Evolutionary conservation across 805 yeast genomes (phyloP).

Genomic region (Hanseniaspora lindneri): DNA sequence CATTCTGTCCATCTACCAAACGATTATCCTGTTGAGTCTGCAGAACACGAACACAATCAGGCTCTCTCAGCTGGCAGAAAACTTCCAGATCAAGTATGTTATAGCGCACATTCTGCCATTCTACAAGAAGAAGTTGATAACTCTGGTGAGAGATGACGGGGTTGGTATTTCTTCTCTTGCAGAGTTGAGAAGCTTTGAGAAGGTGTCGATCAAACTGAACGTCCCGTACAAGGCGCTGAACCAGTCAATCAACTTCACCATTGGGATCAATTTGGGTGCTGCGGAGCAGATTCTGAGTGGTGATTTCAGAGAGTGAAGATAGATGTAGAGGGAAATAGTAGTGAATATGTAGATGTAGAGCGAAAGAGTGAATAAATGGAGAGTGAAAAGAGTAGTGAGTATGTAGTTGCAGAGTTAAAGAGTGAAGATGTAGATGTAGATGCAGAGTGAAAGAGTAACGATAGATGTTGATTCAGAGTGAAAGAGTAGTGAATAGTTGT

Average conservation of each 20-base stretch:
- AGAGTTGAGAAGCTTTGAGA: slow-evolving; percentile 31
- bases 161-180: slow-evolving; percentile 39
- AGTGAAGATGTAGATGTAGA: no score
- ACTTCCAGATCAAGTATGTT: slow-evolving; percentile 55
- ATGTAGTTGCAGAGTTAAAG: no score
- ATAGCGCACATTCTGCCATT: slow-evolving; percentile 71
- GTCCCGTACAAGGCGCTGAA: slow-evolving; percentile 76
- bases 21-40: slow-evolving; percentile 75
- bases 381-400: no score
- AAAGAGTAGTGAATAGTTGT: no score
- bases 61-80: slow-evolving; percentile 46
- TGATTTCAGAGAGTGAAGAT: neutral
- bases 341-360: neutral
- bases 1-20: slow-evolving; percentile 73
- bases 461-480: no score
- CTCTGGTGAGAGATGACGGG: slow-evolving; percentile 43
- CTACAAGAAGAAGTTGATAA: slow-evolving; percentile 61
- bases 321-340: neutral
- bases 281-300: slow-evolving; percentile 17
- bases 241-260: slow-evolving; percentile 67
- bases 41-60: slow-evolving; percentile 27
- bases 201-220: slow-evolving; percentile 39
- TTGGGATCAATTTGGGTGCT: slow-evolving; percentile 37
- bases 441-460: no score
- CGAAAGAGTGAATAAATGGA: no score